Evolutionary conservation across 2,329 filamentous ascomycete species (phyloP).

Genomic region (Colletotrichum sp.): DNA sequence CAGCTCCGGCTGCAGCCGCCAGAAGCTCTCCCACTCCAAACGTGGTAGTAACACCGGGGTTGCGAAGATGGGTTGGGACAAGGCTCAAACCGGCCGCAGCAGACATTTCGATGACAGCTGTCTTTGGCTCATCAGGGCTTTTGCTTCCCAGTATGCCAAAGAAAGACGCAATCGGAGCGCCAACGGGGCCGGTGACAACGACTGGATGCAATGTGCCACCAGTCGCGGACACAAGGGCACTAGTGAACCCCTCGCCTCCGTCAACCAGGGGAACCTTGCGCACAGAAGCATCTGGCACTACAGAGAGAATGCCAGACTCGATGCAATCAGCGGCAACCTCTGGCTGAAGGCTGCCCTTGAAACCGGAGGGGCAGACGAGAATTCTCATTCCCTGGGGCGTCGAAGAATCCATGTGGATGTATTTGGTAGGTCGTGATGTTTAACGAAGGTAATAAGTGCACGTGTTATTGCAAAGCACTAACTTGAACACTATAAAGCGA

Average conservation of each 20-base stretch:
- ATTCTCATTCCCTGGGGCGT: slow-evolving; percentile 34
- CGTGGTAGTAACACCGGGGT: slow-evolving; percentile 54
- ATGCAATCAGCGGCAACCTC: slow-evolving; percentile 55
- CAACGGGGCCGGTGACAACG: slow-evolving; percentile 49
- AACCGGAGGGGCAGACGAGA: slow-evolving; percentile 57
- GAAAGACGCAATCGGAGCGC: slow-evolving; percentile 44
- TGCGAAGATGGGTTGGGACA: slow-evolving; percentile 46
- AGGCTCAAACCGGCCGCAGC: slow-evolving; percentile 56
- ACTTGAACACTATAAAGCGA: not conserved
- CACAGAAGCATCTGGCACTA: slow-evolving; percentile 44
- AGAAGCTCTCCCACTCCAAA: slow-evolving; percentile 57
- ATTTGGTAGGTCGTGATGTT: not conserved
- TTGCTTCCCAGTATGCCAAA: slow-evolving; percentile 46
- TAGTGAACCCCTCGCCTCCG: slow-evolving; percentile 57
- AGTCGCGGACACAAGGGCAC: slow-evolving; percentile 48
- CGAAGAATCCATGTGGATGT: not conserved
- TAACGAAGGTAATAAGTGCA: not conserved
- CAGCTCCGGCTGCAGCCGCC: slow-evolving; percentile 47
- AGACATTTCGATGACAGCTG: slow-evolving; percentile 58
- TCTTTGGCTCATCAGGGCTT: slow-evolving; percentile 26
- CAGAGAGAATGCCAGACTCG: slow-evolving; percentile 49
- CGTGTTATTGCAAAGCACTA: not conserved
- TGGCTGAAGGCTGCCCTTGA: slow-evolving; percentile 57
- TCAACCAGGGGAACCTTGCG: slow-evolving; percentile 57
- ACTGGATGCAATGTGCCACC: slow-evolving; percentile 40